These are phyloP conservation scores for Rhodotorula kratochvilovae DNA, from an alignment of 768 basidiomycete genomes.

Conservation along the genomic window DNA sequence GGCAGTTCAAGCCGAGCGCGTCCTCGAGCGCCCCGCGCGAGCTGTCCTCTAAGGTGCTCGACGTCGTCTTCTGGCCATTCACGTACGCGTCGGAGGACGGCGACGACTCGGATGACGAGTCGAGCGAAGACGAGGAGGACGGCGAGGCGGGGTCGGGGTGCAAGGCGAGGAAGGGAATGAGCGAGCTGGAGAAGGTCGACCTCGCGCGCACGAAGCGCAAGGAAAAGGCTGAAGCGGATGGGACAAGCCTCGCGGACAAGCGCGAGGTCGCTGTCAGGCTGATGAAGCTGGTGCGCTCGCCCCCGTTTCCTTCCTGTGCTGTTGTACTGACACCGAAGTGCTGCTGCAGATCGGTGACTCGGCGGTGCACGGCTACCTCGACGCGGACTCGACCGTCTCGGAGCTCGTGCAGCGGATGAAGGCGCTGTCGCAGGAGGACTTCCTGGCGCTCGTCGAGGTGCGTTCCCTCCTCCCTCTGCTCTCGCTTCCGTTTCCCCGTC, in stretches of 20 bases:
- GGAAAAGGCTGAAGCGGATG: slow-evolving; percentile 5
- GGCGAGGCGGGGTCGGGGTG: not conserved
- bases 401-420: slow-evolving; percentile 25
- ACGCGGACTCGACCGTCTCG: not conserved
- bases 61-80: slow-evolving; percentile 32
- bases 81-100: not conserved
- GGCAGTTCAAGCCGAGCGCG: slow-evolving; percentile 28
- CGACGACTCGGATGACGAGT: not conserved
- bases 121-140: not conserved
- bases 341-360: slow-evolving; percentile 9
- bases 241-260: slow-evolving; percentile 15
- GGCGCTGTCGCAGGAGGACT: not conserved
- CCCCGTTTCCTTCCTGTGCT: no score
- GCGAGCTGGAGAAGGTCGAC: not conserved
- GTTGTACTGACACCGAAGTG: not conserved
- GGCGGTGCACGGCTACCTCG: slow-evolving; percentile 10
- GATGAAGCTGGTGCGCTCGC: slow-evolving; percentile 7
- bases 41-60: slow-evolving; percentile 24
- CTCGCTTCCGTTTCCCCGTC: no score
- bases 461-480: not conserved
- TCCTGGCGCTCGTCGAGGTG: slow-evolving; percentile 22
- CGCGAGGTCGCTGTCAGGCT: slow-evolving; percentile 3
- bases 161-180: not conserved
- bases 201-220: not conserved
- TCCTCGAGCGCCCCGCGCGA: slow-evolving; percentile 1